These are phyloP conservation scores for Sporormia fimetaria DNA, from an alignment of 495 filamentous ascomycete genomes.

Conservation along the genomic window DNA sequence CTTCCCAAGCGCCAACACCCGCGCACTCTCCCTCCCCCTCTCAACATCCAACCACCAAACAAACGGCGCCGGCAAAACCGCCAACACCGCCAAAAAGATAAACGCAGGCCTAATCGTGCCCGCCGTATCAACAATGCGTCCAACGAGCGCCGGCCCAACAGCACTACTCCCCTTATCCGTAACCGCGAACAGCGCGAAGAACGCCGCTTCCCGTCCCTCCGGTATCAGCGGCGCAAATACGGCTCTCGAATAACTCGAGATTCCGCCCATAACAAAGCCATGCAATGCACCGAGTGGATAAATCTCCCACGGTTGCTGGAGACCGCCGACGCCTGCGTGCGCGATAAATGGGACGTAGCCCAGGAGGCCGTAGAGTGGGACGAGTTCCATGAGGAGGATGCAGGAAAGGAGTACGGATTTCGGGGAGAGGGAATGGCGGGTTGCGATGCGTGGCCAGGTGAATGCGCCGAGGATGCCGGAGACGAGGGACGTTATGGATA, in stretches of 20 bases:
- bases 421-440: slow-evolving; percentile 7
- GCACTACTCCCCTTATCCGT: slow-evolving; percentile 30
- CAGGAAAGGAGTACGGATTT: slow-evolving; percentile 23
- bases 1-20: slow-evolving; percentile 9
- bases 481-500: slow-evolving; percentile 27
- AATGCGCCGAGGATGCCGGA: slow-evolving; percentile 29
- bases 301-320: slow-evolving; percentile 30
- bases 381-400: slow-evolving; percentile 23
- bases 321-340: slow-evolving; percentile 20
- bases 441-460: slow-evolving; percentile 22
- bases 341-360: slow-evolving; percentile 27
- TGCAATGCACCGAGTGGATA: slow-evolving; percentile 27
- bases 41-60: slow-evolving; percentile 27
- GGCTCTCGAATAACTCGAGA: slow-evolving; percentile 25
- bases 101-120: slow-evolving; percentile 30
- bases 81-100: slow-evolving; percentile 27
- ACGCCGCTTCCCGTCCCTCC: slow-evolving; percentile 29
- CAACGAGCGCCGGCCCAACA: slow-evolving; percentile 29
- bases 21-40: slow-evolving; percentile 25
- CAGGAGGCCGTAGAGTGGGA: slow-evolving; percentile 30
- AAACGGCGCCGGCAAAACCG: slow-evolving; percentile 22
- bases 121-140: slow-evolving; percentile 25
- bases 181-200: slow-evolving; percentile 30
- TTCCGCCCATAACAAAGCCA: slow-evolving; percentile 29
- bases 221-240: slow-evolving; percentile 29